These are phyloP conservation scores for Hippophae rhamnoides DNA, from an alignment of 306 rosid species.

Conservation along the genomic window DNA sequence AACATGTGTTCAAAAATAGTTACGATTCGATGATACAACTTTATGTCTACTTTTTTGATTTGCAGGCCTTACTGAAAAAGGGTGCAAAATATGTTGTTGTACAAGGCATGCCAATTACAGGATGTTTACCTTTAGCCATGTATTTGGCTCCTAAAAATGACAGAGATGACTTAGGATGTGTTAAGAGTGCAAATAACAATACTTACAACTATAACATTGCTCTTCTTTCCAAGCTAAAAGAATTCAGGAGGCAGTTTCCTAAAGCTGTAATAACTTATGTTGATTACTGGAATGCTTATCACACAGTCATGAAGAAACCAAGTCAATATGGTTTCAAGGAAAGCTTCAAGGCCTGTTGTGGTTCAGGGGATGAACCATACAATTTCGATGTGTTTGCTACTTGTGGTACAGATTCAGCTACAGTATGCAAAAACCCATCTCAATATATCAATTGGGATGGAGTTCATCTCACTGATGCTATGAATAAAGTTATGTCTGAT, in stretches of 20 bases:
- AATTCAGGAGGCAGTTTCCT: constrained; percentile 51
- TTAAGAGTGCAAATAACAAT: constrained; percentile 48
- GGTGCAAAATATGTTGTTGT: constrained; percentile 85
- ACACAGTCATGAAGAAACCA: constrained; percentile 46
- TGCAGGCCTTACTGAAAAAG: constrained; percentile 56
- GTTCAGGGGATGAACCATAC: constrained; percentile 47
- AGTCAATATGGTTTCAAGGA: constrained; percentile 50
- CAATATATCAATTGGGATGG: constrained; percentile 91
- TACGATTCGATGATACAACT: too few relatives aligned
- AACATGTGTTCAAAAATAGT: too few relatives aligned
- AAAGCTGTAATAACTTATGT: constrained; percentile 53
- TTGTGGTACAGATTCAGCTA: constrained; percentile 56
- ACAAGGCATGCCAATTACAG: constrained; percentile 63
- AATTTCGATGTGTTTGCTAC: constrained; percentile 37
- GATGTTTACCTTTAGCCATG: constrained; percentile 71
- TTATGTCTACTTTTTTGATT: constrained; percentile 1
- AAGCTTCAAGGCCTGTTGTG: constrained; percentile 64
- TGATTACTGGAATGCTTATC: constrained; percentile 72
- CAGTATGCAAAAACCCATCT: constrained; percentile 43
- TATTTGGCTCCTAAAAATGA: constrained; percentile 43
- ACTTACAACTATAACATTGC: constrained; percentile 45
- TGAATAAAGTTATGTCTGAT: constrained; percentile 61
- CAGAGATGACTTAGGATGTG: constrained; percentile 76
- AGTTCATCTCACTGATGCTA: constrained; percentile 91
- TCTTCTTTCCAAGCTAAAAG: constrained; percentile 38